phyloP scores from a whole-genome alignment of 345 rosid genomes.

The Eucalyptus urophylla region DNA sequence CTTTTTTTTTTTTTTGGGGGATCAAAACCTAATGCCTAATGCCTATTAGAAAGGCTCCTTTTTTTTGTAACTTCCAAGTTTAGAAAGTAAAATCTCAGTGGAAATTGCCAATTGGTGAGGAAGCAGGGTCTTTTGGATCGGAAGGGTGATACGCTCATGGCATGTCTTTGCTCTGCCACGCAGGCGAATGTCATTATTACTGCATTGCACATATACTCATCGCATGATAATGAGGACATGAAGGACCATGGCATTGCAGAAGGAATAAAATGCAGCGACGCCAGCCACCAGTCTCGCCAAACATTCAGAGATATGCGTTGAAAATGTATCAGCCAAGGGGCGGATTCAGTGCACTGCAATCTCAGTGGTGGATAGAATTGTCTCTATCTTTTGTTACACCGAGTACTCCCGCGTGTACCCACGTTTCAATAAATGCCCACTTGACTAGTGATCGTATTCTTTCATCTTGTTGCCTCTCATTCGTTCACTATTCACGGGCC shows the following conservation, averaged over 20 bases:
- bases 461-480: neutral
- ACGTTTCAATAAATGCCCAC: neutral
- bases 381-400: neutral
- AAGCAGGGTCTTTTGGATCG: neutral
- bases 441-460: neutral
- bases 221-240: neutral
- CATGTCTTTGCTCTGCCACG: neutral
- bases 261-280: neutral
- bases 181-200: neutral
- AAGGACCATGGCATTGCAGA: neutral
- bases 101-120: neutral
- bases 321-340: neutral
- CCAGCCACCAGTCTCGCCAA: neutral
- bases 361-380: neutral
- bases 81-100: neutral
- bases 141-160: neutral
- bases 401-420: neutral
- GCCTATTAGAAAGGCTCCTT: neutral
- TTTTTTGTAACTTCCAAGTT: neutral
- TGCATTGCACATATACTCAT: neutral
- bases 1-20: neutral
- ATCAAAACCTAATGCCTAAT: too few species aligned
- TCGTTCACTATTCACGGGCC: neutral
- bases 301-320: neutral
- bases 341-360: neutral